Evolutionary conservation across 306 rosid genomes (phyloP).

Genomic region (Oxytropis ochrocephala): DNA sequence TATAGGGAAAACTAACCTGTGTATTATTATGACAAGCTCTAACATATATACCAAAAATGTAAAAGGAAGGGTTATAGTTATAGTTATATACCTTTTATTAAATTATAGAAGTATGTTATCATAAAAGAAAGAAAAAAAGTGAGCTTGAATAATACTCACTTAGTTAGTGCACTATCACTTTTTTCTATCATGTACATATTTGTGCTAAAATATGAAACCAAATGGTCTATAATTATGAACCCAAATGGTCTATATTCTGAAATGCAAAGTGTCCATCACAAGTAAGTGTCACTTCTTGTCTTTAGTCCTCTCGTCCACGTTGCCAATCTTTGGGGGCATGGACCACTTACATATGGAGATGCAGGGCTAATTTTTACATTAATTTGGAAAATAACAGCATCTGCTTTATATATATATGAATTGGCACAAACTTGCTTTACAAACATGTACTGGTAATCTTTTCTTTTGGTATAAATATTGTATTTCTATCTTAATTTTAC

Average conservation of each 20-base stretch:
- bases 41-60: background rate
- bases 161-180: slow-evolving; percentile 1
- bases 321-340: background rate
- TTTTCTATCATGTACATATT: background rate
- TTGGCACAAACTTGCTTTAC: slow-evolving; percentile 2
- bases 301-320: background rate
- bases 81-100: no score
- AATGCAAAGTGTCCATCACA: background rate
- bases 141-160: background rate
- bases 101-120: background rate
- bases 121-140: background rate
- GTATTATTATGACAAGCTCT: no score
- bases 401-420: slow-evolving; percentile 9
- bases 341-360: slow-evolving; percentile 16
- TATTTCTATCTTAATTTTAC: background rate
- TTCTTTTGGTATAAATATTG: no score
- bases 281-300: slow-evolving; percentile 17
- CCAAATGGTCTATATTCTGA: background rate
- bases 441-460: background rate
- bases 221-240: background rate
- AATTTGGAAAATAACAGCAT: slow-evolving; percentile 1
- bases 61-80: background rate
- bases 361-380: background rate
- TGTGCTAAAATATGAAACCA: slow-evolving; percentile 12
- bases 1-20: no score